Conservation (phyloP, 805 yeast genomes). For the Ogataea saltuana region DNA sequence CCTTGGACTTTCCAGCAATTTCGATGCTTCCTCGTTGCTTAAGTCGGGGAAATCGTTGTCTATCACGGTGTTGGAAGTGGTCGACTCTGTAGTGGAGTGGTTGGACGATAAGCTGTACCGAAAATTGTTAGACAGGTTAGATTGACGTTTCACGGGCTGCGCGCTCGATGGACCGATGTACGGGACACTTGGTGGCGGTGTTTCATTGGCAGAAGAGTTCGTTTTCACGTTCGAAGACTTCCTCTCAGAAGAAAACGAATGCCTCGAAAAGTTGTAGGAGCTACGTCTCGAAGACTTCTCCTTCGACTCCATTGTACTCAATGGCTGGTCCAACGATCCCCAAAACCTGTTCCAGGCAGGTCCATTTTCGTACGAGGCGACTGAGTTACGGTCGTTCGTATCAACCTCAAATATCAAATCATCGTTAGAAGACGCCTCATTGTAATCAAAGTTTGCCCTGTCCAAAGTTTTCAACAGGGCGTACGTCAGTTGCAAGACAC, state of each 20-base stretch:
- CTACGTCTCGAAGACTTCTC: conserved; percentile 27
- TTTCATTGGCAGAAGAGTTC: conserved; percentile 22
- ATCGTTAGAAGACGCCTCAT: conserved; percentile 31
- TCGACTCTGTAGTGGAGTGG: conserved; percentile 8
- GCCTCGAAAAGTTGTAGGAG: conserved; percentile 16
- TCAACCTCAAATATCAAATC: conserved; percentile 36
- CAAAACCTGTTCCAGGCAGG: conserved; percentile 38
- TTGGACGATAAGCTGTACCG: conserved; percentile 10
- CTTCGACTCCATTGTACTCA: conserved; percentile 27
- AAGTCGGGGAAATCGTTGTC: conserved; percentile 7
- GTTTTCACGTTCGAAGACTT: conserved; percentile 14
- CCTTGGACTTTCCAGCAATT: conserved; percentile 4
- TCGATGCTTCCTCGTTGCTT: conserved; percentile 3
- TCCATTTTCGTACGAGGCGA: conserved; percentile 25
- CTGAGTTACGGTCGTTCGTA: conserved; percentile 12
- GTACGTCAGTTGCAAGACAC: conserved; percentile 45
- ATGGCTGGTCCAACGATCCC: conserved; percentile 35
- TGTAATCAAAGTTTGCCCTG: conserved; percentile 25
- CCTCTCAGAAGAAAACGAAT: conserved; percentile 11
- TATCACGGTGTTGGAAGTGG: conserved; percentile 15
- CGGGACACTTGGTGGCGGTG: conserved; percentile 21
- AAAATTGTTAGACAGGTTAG: conserved; percentile 13
- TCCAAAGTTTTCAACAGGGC: conserved; percentile 41
- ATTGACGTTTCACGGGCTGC: conserved; percentile 9
- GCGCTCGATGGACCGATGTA: conserved; percentile 21